Conservation (phyloP, 768 basidiomycete genomes). For the Leccinum olivaceopallidum region DNA sequence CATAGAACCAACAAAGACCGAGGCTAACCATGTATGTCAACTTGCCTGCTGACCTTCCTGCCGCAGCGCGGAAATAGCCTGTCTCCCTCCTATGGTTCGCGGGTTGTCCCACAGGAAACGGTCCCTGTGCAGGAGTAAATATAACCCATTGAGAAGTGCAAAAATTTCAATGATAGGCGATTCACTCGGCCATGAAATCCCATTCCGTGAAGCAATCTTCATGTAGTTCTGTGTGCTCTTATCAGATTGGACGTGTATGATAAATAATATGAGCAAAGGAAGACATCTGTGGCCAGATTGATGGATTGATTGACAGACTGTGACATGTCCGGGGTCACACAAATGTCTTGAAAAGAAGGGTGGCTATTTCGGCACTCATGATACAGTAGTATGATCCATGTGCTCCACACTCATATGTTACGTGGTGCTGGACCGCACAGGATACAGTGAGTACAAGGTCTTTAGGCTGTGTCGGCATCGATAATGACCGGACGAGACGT, state of each 20-base stretch:
- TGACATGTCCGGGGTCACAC: constrained; percentile 1
- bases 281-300: constrained; percentile 11
- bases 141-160: constrained; percentile 10
- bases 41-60: constrained; percentile 1
- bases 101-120: constrained; percentile 8
- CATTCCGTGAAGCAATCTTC: constrained; percentile 20
- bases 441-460: background rate
- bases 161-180: constrained; percentile 17
- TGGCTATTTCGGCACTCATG: background rate
- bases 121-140: background rate
- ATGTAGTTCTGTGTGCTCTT: constrained; percentile 1
- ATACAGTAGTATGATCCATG: background rate
- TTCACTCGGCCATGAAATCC: constrained; percentile 20
- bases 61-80: constrained; percentile 23
- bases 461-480: constrained; percentile 3
- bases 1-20: background rate
- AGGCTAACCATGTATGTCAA: constrained; percentile 16
- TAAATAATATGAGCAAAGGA: constrained; percentile 2
- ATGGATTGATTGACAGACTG: constrained; percentile 8
- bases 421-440: background rate
- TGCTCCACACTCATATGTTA: background rate
- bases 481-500: background rate
- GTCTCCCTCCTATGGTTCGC: constrained; percentile 13
- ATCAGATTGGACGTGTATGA: background rate
- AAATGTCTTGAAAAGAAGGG: constrained; percentile 1